A percentile compares a stretch with the other conserved stretches of the same genome.
These are phyloP conservation scores for Pyrenochaeta sp. DNA, from an alignment of 2,329 filamentous ascomycete genomes.

Conservation along the genomic window DNA sequence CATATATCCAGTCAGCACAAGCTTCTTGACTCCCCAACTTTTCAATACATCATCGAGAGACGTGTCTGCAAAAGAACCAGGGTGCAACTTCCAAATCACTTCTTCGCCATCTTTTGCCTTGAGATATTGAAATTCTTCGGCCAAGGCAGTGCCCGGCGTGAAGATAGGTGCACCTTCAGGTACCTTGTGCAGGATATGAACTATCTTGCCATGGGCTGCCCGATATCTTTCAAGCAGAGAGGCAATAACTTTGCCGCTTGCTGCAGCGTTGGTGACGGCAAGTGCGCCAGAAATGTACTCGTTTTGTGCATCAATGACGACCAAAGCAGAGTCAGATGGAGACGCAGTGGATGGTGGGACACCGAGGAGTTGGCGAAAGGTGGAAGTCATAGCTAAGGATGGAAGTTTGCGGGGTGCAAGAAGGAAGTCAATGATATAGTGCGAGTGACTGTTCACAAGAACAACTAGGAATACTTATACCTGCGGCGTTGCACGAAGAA, in stretches of 20 bases:
- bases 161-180: slow-evolving; percentile 72
- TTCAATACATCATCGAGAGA: slow-evolving; percentile 65
- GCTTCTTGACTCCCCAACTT: slow-evolving; percentile 62
- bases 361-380: slow-evolving; percentile 65
- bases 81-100: slow-evolving; percentile 64
- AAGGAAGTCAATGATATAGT: too few species aligned
- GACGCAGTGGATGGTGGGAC: slow-evolving; percentile 64
- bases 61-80: slow-evolving; percentile 69
- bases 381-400: too few species aligned
- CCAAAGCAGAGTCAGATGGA: slow-evolving; percentile 65
- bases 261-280: slow-evolving; percentile 61
- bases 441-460: too few species aligned
- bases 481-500: too few species aligned
- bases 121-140: slow-evolving; percentile 68
- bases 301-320: slow-evolving; percentile 77
- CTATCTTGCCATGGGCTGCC: slow-evolving; percentile 61
- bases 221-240: slow-evolving; percentile 68
- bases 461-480: too few species aligned
- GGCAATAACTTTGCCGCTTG: slow-evolving; percentile 65
- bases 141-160: slow-evolving; percentile 68
- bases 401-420: too few species aligned
- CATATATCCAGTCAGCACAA: slow-evolving; percentile 70
- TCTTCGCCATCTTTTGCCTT: slow-evolving; percentile 63
- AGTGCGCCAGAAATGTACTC: slow-evolving; percentile 70
- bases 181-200: slow-evolving; percentile 69